Percentiles rank a stretch among this genome's conserved stretches.
These are phyloP conservation scores for Moringa oleifera DNA, from an alignment of 345 rosid species.

Conservation along the genomic window DNA sequence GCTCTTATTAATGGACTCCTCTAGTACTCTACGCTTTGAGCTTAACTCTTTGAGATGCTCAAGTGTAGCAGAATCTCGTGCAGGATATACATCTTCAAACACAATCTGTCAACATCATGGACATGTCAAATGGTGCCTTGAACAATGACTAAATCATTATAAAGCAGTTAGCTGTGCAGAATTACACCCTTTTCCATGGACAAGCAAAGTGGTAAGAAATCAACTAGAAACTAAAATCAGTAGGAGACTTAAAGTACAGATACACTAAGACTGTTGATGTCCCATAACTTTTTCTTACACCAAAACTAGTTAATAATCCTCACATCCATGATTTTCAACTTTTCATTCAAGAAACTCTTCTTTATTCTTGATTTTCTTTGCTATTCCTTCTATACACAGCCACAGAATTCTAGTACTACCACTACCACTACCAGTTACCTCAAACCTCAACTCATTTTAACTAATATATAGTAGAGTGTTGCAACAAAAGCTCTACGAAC, in stretches of 20 bases:
- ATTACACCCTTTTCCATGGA: not conserved
- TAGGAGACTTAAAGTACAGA: not conserved
- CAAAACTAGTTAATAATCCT: not conserved
- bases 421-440: too few relatives aligned
- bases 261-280: too few relatives aligned
- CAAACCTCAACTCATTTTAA: not conserved
- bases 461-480: too few relatives aligned
- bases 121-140: not conserved
- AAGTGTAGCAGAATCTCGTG: conserved; percentile 50
- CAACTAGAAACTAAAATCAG: too few relatives aligned
- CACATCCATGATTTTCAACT: not conserved
- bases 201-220: too few relatives aligned
- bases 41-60: conserved; percentile 57
- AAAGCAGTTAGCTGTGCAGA: not conserved
- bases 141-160: not conserved
- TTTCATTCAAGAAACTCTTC: not conserved
- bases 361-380: not conserved
- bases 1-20: conserved; percentile 59
- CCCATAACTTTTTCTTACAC: too few relatives aligned
- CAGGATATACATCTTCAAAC: conserved; percentile 47
- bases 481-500: too few relatives aligned
- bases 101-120: conserved; percentile 35
- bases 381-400: not conserved
- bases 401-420: too few relatives aligned
- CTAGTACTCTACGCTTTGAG: conserved; percentile 52